phyloP scores from a whole-genome alignment of 495 filamentous ascomycete genomes.

The Hypoxylon fuscum region DNA sequence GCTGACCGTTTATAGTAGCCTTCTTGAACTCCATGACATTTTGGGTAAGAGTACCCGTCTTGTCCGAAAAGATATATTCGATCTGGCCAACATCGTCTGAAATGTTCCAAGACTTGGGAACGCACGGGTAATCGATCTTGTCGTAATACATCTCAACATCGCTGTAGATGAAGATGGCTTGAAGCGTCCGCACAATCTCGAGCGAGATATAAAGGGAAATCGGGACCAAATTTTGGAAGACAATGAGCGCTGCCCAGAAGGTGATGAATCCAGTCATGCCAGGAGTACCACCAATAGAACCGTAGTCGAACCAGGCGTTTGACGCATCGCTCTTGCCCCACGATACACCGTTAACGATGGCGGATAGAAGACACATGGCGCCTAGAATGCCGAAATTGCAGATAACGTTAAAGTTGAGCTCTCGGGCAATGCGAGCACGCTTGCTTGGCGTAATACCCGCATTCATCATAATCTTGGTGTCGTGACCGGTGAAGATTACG shows the following conservation, averaged over 20 bases:
- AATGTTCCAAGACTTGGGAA: slow-evolving; percentile 99
- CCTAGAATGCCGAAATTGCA: slow-evolving; percentile 95
- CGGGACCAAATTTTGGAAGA: slow-evolving; percentile 98
- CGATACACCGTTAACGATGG: slow-evolving; percentile 81
- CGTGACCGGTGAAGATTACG: slow-evolving; percentile 95
- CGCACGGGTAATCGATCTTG: slow-evolving; percentile 89
- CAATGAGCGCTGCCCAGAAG: slow-evolving; percentile 92
- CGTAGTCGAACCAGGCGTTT: slow-evolving; percentile 84
- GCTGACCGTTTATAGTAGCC: slow-evolving; percentile 88
- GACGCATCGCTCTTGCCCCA: slow-evolving; percentile 81
- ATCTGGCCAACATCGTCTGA: slow-evolving; percentile 98
- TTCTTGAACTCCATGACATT: slow-evolving; percentile 99
- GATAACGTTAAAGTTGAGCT: slow-evolving; percentile 96
- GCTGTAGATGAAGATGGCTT: slow-evolving; percentile 98
- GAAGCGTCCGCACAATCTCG: slow-evolving; percentile 91
- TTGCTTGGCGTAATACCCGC: slow-evolving; percentile 97
- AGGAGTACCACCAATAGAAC: slow-evolving; percentile 79
- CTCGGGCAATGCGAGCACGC: slow-evolving; percentile 85
- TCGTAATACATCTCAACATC: slow-evolving; percentile 97
- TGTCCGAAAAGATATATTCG: slow-evolving; percentile 99
- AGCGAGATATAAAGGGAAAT: slow-evolving; percentile 98
- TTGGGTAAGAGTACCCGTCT: slow-evolving; percentile 97
- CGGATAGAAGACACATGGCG: slow-evolving; percentile 87
- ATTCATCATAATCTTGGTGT: slow-evolving; percentile 99
- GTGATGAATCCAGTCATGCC: slow-evolving; percentile 90